Percentiles rank a stretch among this genome's conserved stretches.
Conservation (phyloP, 148 eudicot genomes). For the Chenopodium suecicum region DNA sequence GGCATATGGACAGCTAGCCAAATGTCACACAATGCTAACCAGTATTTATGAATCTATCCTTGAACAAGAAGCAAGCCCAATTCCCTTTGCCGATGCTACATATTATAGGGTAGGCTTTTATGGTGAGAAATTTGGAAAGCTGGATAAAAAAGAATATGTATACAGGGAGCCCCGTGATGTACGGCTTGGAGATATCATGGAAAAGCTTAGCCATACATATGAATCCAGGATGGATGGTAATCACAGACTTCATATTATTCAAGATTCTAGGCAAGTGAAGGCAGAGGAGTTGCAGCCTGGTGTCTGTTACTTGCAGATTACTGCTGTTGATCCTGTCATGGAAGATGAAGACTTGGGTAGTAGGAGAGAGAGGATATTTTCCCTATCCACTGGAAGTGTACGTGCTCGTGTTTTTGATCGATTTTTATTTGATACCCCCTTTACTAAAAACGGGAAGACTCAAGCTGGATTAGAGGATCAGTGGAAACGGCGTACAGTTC, state of each 20-base stretch:
- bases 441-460: slow-evolving; percentile 97
- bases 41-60: slow-evolving; percentile 93
- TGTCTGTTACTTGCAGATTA: slow-evolving; percentile 91
- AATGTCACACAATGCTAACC: slow-evolving; percentile 96
- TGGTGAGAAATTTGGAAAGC: slow-evolving; percentile 90
- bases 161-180: slow-evolving; percentile 98
- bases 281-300: slow-evolving; percentile 89
- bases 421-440: slow-evolving; percentile 96
- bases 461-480: slow-evolving; percentile 99
- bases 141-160: slow-evolving; percentile 82
- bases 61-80: slow-evolving; percentile 99
- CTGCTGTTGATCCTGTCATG: slow-evolving; percentile 99
- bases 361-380: slow-evolving; percentile 94
- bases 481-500: slow-evolving; percentile 94
- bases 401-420: slow-evolving; percentile 99
- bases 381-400: slow-evolving; percentile 91
- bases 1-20: slow-evolving; percentile 93
- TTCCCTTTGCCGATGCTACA: slow-evolving; percentile 96
- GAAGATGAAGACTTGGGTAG: slow-evolving; percentile 99
- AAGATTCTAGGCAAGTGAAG: slow-evolving; percentile 97
- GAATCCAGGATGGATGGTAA: slow-evolving; percentile 91
- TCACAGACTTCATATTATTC: slow-evolving; percentile 82
- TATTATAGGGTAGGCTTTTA: slow-evolving; percentile 99
- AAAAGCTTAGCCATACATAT: slow-evolving; percentile 93
- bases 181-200: slow-evolving; percentile 98